These are phyloP conservation scores for Gossypium sturtianum DNA, from an alignment of 345 rosid genomes.

Conservation along the genomic window DNA sequence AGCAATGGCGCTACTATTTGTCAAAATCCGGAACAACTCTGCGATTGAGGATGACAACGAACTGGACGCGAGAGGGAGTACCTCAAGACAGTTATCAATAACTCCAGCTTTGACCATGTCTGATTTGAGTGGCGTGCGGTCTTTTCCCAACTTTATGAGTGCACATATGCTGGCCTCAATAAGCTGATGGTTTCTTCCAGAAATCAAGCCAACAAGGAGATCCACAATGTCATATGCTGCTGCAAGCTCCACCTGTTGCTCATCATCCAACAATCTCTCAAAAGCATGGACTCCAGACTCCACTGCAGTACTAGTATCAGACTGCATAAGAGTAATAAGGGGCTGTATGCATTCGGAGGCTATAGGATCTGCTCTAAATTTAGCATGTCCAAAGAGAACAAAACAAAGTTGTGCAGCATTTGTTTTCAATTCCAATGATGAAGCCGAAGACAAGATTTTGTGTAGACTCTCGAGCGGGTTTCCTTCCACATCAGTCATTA, in stretches of 20 bases:
- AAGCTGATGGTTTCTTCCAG: constrained; percentile 54
- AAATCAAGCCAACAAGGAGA: constrained; percentile 63
- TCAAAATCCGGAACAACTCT: constrained; percentile 76
- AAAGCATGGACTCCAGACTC: constrained; percentile 73
- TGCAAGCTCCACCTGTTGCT: constrained; percentile 58
- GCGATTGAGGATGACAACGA: constrained; percentile 69
- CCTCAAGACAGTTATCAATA: constrained; percentile 64
- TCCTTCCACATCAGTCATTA: constrained; percentile 55
- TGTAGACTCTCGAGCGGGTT: constrained; percentile 50
- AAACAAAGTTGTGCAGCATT: constrained; percentile 69
- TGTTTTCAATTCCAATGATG: constrained; percentile 62
- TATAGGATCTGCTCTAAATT: constrained; percentile 42
- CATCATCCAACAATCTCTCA: constrained; percentile 66
- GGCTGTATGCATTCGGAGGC: constrained; percentile 60
- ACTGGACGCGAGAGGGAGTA: constrained; percentile 64
- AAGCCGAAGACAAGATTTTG: constrained; percentile 54
- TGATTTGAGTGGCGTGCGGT: constrained; percentile 58
- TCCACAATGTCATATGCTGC: constrained; percentile 51
- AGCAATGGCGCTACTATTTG: constrained; percentile 80
- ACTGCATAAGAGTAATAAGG: constrained; percentile 55
- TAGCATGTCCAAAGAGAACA: constrained; percentile 49
- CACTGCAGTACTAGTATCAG: constrained; percentile 37
- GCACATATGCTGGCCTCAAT: constrained; percentile 67
- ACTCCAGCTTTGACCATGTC: constrained; percentile 84
- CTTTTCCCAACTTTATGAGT: constrained; percentile 82